Evolutionary conservation across 2,329 filamentous ascomycete genomes (phyloP), one percentile per base, ranked within the genome.

Genomic region (Phaeomoniella chlamydospora): DNA sequence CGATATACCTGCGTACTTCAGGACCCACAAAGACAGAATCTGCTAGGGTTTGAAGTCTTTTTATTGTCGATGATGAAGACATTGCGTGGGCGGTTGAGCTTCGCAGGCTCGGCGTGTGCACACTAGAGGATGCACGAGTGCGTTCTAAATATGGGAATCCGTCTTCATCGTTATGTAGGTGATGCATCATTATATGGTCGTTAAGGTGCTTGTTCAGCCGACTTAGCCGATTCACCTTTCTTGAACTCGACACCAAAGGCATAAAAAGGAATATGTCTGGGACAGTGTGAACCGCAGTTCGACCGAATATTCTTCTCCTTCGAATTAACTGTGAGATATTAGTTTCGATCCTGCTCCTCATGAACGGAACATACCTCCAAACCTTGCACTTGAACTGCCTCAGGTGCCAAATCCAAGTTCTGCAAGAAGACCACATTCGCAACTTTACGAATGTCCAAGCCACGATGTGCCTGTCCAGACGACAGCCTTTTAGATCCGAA

Each of bases 391-490:
- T 98, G 90, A 9, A 96, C 76, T 37, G 74, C 70, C 22, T 74
- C 67, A n/a, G 72, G 70, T 1, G 84, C 80, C 35, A 64, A 62
- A 52, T 94, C 76, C 36, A 96, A 72, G 51, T 92, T 75, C 45
- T 77, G 80, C 2, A 82, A 83, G 36, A 98, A 70, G 15, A 96
- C 67, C 9, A 94, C 67, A 57, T 93, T 86, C 43, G 85, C 80
- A 44, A 93, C 81, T 36, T 66, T 65, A 34, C 59, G 61, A 38
- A 59, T 60, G 39, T 72, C 67, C 38, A 63, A 53, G 38, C 51
- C 49, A 40, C 43, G 50, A 26, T n/a, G n/a, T n/a, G 22, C 22
- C 6, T 26, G 22, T 26, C 22, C 9, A 26, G 6, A 26, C n/a
- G 22, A 26, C 6, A n/a, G 22, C n/a, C 22, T 26, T n/a, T n/a